These are phyloP conservation scores for Penicillium atrosanguineum DNA, from an alignment of 495 filamentous ascomycete genomes.

Conservation along the genomic window DNA sequence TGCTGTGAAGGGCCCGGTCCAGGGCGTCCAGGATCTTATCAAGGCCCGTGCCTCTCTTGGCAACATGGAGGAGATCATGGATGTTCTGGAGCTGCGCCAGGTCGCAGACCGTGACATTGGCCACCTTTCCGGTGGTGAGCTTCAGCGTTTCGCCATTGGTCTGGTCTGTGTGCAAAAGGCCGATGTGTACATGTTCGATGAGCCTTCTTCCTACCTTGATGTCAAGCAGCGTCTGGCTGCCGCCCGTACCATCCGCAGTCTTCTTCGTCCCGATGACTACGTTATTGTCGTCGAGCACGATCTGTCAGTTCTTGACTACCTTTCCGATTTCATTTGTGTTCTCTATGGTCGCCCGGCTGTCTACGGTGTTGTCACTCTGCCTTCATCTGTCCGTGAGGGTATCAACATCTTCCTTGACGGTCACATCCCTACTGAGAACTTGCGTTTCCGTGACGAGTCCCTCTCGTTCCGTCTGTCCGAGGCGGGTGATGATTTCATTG, in stretches of 20 bases:
- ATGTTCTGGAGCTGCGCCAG: conserved; percentile 81
- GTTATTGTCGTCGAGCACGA: conserved; percentile 99
- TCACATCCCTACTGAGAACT: conserved; percentile 95
- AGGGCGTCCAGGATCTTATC: conserved; percentile 73
- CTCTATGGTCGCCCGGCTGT: conserved; percentile 93
- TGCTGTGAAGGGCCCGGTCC: conserved; percentile 76
- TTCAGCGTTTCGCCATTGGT: conserved; percentile 96
- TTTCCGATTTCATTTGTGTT: conserved; percentile 97
- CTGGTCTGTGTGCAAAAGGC: conserved; percentile 93
- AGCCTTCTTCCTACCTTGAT: conserved; percentile 97
- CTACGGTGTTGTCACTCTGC: conserved; percentile 97
- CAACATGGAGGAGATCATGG: conserved; percentile 81
- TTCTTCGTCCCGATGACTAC: conserved; percentile 85
- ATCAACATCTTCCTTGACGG: conserved; percentile 99
- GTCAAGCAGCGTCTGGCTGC: conserved; percentile 96
- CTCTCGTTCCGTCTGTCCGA: conserved; percentile 95
- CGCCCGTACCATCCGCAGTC: conserved; percentile 84
- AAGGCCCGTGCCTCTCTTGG: conserved; percentile 68
- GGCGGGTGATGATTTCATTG: conserved; percentile 83
- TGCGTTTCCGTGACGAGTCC: conserved; percentile 96
- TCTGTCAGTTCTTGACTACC: conserved; percentile 94
- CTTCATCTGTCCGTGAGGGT: conserved; percentile 93
- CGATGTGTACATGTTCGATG: conserved; percentile 99
- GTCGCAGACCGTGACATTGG: conserved; percentile 85
- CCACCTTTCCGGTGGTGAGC: conserved; percentile 90